These are phyloP conservation scores for Saccharomyces hybrid DNA, from an alignment of 1,139 yeast species.

Conservation along the genomic window DNA sequence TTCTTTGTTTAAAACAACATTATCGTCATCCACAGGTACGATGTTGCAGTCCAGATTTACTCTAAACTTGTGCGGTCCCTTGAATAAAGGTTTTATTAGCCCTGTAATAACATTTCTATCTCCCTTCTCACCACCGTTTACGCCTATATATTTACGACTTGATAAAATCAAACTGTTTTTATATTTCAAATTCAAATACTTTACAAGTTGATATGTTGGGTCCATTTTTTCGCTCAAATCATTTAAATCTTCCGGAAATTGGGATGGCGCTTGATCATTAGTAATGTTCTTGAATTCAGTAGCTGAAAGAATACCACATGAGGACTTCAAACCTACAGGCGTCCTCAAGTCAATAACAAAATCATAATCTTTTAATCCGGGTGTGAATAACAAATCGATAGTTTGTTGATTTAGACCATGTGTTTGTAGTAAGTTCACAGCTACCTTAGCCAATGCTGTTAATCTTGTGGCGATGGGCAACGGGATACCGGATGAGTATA, in stretches of 20 bases:
- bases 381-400: conserved; percentile 57
- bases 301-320: conserved; percentile 51
- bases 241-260: conserved; percentile 29
- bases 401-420: conserved; percentile 42
- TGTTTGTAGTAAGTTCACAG: conserved; percentile 45
- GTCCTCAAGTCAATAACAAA: conserved; percentile 57
- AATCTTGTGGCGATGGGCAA: conserved; percentile 80
- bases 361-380: conserved; percentile 80
- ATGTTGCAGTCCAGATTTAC: conserved; percentile 74
- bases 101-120: conserved; percentile 60
- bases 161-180: conserved; percentile 55
- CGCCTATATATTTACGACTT: conserved; percentile 45
- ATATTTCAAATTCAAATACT: conserved; percentile 49
- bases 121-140: conserved; percentile 39
- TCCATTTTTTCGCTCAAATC: conserved; percentile 42
- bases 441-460: conserved; percentile 80
- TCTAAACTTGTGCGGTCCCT: conserved; percentile 55
- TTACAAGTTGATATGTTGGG: conserved; percentile 47
- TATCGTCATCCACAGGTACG: conserved; percentile 49
- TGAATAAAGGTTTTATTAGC: conserved; percentile 60
- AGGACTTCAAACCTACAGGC: conserved; percentile 37
- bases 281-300: conserved; percentile 61
- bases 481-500: conserved; percentile 71
- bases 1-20: conserved; percentile 64
- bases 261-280: conserved; percentile 20